Conservation (phyloP, 352 stramenopile genomes). For the Phytopythium ostracodes region DNA sequence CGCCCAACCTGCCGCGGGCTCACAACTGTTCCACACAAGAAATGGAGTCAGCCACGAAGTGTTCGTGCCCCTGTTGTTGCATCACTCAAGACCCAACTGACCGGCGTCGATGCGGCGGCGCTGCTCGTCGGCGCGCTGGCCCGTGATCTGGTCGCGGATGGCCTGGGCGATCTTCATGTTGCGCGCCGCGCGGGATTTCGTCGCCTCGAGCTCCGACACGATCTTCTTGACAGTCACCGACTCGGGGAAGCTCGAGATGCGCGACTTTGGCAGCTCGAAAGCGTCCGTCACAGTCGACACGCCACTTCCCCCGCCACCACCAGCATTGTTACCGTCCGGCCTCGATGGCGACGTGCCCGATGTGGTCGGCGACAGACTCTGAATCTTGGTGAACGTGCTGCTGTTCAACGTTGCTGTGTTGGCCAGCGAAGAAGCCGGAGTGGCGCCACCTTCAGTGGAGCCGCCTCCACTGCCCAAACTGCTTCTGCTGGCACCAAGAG, state of each 20-base stretch:
- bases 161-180: slow-evolving; percentile 72
- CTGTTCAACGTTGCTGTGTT: neutral
- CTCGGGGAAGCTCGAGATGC: slow-evolving; percentile 55
- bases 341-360: slow-evolving; percentile 15
- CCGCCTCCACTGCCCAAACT: neutral
- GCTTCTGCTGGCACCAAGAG: neutral
- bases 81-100: neutral
- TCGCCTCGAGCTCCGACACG: slow-evolving; percentile 61
- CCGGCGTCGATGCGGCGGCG: slow-evolving; percentile 37
- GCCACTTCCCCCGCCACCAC: slow-evolving; percentile 8
- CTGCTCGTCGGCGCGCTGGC: slow-evolving; percentile 33
- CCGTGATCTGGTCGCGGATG: slow-evolving; percentile 51
- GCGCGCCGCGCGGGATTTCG: slow-evolving; percentile 41
- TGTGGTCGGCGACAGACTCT: slow-evolving; percentile 26
- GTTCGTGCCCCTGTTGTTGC: neutral
- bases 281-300: neutral
- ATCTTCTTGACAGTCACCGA: slow-evolving; percentile 60
- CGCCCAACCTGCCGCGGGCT: slow-evolving; percentile 28
- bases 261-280: slow-evolving; percentile 48
- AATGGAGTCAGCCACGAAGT: neutral
- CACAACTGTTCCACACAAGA: slow-evolving; percentile 9
- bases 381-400: slow-evolving; percentile 26
- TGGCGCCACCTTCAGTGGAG: slow-evolving; percentile 8
- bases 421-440: neutral
- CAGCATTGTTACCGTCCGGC: neutral